These are phyloP conservation scores for Trypanosoma theileri DNA, from an alignment of 208 protist species.

Conservation along the genomic window DNA sequence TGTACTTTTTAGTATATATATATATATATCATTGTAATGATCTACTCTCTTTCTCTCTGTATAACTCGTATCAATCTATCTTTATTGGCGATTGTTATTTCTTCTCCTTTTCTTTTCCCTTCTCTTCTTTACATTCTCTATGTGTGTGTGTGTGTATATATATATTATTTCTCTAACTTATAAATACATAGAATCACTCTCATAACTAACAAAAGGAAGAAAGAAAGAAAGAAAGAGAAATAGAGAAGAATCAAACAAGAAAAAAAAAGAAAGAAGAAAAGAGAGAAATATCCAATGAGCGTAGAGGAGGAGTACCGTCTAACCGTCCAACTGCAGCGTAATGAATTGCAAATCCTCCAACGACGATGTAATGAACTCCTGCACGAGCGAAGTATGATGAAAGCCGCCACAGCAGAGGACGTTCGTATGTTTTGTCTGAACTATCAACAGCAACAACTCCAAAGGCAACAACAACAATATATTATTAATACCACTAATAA, in stretches of 20 bases:
- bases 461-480: conserved; percentile 20
- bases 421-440: conserved; percentile 66
- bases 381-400: conserved; percentile 63
- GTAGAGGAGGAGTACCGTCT: conserved; percentile 67
- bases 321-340: conserved; percentile 53
- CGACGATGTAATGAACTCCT: conserved; percentile 63
- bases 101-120: conserved; percentile 6
- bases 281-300: conserved; percentile 32
- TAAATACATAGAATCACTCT: conserved; percentile 9
- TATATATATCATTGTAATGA: no score
- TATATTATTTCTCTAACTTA: background rate
- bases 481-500: conserved; percentile 22
- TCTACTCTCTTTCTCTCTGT: background rate
- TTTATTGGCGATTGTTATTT: conserved; percentile 1
- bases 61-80: conserved; percentile 1
- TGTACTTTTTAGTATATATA: no score
- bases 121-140: conserved; percentile 5
- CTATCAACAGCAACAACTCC: conserved; percentile 39
- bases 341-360: conserved; percentile 69
- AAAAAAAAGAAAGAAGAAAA: conserved; percentile 6
- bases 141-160: conserved; percentile 4
- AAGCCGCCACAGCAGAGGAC: conserved; percentile 63
- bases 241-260: conserved; percentile 9
- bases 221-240: conserved; percentile 7
- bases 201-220: no score